A percentile compares a stretch with the other conserved stretches of the same genome.
phyloP scores from a whole-genome alignment of 1,284 basidiomycete genomes.

The Peniophora sp. region DNA sequence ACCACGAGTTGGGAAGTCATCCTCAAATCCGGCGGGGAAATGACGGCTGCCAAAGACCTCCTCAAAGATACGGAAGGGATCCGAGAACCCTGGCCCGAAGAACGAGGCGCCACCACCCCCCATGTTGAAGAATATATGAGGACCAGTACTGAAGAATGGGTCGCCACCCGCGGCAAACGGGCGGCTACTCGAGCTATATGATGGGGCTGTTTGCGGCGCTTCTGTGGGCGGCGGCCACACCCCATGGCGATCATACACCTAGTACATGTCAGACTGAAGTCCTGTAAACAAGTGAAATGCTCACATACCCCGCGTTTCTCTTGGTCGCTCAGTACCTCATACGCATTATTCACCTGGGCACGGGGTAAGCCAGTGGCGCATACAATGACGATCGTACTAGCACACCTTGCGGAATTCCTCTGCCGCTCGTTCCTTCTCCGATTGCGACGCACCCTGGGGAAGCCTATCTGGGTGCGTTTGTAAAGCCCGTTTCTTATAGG shows the following conservation, averaged over 20 bases:
- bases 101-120: slow-evolving; percentile 25
- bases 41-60: slow-evolving; percentile 43
- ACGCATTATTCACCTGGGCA: slow-evolving; percentile 40
- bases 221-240: slow-evolving; percentile 58
- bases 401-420: slow-evolving; percentile 38
- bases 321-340: slow-evolving; percentile 37
- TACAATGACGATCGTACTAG: neutral
- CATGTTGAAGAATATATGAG: slow-evolving; percentile 20
- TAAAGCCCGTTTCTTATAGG: slow-evolving; percentile 37
- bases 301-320: slow-evolving; percentile 30
- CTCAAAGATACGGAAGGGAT: slow-evolving; percentile 68
- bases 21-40: slow-evolving; percentile 22
- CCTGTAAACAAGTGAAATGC: neutral
- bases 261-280: slow-evolving; percentile 4
- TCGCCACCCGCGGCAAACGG: slow-evolving; percentile 3
- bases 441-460: slow-evolving; percentile 25
- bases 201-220: slow-evolving; percentile 14
- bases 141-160: slow-evolving; percentile 4
- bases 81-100: slow-evolving; percentile 40
- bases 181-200: neutral
- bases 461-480: slow-evolving; percentile 44
- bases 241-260: slow-evolving; percentile 65
- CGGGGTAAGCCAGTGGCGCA: neutral
- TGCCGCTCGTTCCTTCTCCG: slow-evolving; percentile 32
- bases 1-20: slow-evolving; percentile 19